Percentiles rank a stretch among this genome's conserved stretches.
phyloP scores from a whole-genome alignment of 352 stramenopile genomes.

The Globisporangium ultimum region DNA sequence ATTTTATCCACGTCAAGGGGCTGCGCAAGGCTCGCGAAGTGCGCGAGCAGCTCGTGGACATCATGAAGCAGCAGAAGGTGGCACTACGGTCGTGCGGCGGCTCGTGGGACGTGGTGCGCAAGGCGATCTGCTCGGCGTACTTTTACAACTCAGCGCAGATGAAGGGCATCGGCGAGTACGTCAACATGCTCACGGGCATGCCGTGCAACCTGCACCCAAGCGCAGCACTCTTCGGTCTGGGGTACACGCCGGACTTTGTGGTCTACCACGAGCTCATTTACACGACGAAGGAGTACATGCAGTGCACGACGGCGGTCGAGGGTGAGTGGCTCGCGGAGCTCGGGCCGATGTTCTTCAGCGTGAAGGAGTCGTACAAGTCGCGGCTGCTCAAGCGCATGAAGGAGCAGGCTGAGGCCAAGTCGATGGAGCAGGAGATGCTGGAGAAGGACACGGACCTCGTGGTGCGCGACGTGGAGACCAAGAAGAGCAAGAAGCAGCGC shows the following conservation, averaged over 20 bases:
- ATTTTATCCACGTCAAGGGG: constrained; percentile 98
- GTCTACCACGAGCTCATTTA: constrained; percentile 99
- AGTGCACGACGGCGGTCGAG: constrained; percentile 97
- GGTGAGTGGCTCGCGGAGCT: constrained; percentile 99
- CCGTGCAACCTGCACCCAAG: constrained; percentile 96
- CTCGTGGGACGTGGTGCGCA: constrained; percentile 97
- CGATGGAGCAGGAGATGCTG: constrained; percentile 87
- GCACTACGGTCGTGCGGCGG: constrained; percentile 87
- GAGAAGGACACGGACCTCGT: constrained; percentile 16
- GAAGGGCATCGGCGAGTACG: constrained; percentile 99
- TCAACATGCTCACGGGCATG: constrained; percentile 99
- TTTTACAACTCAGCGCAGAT: constrained; percentile 99
- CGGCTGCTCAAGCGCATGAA: constrained; percentile 89
- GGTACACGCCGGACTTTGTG: constrained; percentile 99
- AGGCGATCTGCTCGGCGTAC: constrained; percentile 98
- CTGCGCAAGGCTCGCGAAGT: constrained; percentile 91
- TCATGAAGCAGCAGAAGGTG: constrained; percentile 97
- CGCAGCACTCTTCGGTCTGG: constrained; percentile 96
- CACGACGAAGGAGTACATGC: constrained; percentile 99
- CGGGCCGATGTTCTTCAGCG: constrained; percentile 99
- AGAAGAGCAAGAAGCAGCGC: constrained; percentile 54
- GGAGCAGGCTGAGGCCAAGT: constrained; percentile 55
- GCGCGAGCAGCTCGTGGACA: constrained; percentile 95
- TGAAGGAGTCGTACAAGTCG: constrained; percentile 97
- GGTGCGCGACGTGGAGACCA: constrained; percentile 16